A percentile compares a stretch with the other conserved stretches of the same genome.
Evolutionary conservation across 352 stramenopile species (phyloP).

Genomic region (Pythium monospermum): DNA sequence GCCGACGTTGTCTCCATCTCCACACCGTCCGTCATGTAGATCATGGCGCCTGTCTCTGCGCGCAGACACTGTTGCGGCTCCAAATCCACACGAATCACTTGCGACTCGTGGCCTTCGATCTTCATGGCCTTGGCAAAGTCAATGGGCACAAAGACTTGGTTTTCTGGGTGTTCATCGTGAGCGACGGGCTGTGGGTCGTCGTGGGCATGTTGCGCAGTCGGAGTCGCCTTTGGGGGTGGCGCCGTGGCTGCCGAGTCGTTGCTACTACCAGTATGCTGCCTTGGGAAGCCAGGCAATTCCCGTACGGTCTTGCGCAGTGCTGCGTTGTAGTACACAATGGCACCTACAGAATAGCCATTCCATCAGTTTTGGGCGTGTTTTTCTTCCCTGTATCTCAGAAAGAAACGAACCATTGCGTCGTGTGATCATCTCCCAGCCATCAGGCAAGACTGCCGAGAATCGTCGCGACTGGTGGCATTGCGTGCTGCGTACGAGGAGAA

Average conservation of each 20-base stretch:
- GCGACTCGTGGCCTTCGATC: constrained; percentile 81
- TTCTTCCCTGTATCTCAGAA: no score
- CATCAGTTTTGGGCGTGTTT: no score
- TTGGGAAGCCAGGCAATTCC: constrained; percentile 34
- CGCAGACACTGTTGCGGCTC: constrained; percentile 89
- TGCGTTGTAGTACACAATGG: constrained; percentile 64
- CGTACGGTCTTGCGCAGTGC: constrained; percentile 56
- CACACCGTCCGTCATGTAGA: constrained; percentile 94
- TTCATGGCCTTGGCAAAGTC: constrained; percentile 74
- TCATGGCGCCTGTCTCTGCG: constrained; percentile 91
- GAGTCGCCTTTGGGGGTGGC: not conserved
- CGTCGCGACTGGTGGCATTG: not conserved
- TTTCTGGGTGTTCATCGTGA: constrained; percentile 34
- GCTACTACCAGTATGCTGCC: constrained; percentile 8
- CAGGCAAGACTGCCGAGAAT: constrained; percentile 34
- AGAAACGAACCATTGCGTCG: constrained; percentile 67
- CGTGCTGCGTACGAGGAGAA: no score
- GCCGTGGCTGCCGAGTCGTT: not conserved
- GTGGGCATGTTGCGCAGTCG: not conserved
- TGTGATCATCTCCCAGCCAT: constrained; percentile 56
- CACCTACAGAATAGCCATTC: constrained; percentile 33
- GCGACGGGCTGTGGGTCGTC: constrained; percentile 11
- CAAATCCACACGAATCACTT: constrained; percentile 83
- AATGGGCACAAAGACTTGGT: constrained; percentile 70
- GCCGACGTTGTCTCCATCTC: constrained; percentile 89